phyloP scores from a whole-genome alignment of 108 stramenopile species.

The Conticribra weissflogii region DNA sequence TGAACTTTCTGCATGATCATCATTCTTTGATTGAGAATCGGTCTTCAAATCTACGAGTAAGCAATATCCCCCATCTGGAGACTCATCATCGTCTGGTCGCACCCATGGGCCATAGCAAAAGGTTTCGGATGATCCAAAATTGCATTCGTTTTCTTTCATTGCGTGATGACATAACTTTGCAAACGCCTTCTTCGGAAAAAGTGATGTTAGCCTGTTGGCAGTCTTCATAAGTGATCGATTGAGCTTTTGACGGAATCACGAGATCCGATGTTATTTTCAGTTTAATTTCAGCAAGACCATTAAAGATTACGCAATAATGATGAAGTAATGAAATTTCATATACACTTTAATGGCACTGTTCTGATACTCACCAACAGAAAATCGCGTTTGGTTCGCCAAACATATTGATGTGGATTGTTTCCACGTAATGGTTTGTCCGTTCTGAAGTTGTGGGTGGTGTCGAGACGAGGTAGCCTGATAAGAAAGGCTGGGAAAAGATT shows the following conservation, averaged over 20 bases:
- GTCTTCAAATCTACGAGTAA: not conserved
- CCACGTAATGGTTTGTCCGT: not conserved
- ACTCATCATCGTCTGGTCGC: slow-evolving; percentile 21
- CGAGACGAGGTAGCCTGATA: slow-evolving; percentile 18
- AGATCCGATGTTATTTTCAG: not conserved
- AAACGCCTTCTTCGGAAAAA: slow-evolving; percentile 34
- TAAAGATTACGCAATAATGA: not conserved
- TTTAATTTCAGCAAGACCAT: not conserved
- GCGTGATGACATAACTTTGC: slow-evolving; percentile 27
- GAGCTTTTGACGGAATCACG: slow-evolving; percentile 9
- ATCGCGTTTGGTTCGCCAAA: slow-evolving; percentile 40
- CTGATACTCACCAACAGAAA: slow-evolving; percentile 26
- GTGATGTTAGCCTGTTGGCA: not conserved
- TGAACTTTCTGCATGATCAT: not conserved
- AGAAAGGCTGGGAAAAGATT: slow-evolving; percentile 40
- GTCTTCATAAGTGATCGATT: slow-evolving; percentile 23
- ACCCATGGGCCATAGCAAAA: slow-evolving; percentile 21
- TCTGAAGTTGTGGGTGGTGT: too few relatives aligned
- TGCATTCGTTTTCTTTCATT: not conserved
- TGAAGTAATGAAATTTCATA: not conserved
- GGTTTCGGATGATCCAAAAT: not conserved
- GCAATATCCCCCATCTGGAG: slow-evolving; percentile 14
- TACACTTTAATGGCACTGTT: not conserved
- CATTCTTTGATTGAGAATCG: not conserved
- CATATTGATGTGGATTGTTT: not conserved